Base-by-base conservation (phyloP, 768 basidiomycete species). In the Gloeopeniophorella convolvens region DNA sequence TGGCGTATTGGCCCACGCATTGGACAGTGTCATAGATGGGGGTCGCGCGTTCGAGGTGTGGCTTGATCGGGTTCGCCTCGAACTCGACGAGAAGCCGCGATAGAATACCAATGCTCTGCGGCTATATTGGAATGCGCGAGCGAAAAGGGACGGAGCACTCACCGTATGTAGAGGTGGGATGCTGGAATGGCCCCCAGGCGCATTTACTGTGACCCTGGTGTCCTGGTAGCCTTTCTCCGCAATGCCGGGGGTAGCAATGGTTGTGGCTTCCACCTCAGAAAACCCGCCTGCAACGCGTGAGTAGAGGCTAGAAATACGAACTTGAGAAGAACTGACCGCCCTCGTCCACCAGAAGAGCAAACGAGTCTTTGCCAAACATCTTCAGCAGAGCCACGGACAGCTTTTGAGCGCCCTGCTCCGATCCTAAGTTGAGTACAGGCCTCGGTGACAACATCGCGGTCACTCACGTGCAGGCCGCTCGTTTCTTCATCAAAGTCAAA, bases 331-430 rank as follows among this genome's bases (percentile, higher is more conserved):
- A 55, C 51, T 50, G 59, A 68, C 77, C 75, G 6, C 79, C 78
- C 66, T 83, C 82, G 50, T 83, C 82, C 10, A 82, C 69, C n/a
- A 81, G 60, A 59, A 82, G 65, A 1, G 76, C 65, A 43, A 82
- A 67, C 5, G 72, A 67, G 58, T 79, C 58, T n/a, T 63, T 48
- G n/a, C 79, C 80, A 56, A 75, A 78, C 0, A 63, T 66, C 9
- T 68, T 50, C 3, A 70, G 58, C n/a, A 82, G 64, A 34, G 68
- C 63, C 5, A 62, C 27, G 0, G 67, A 67, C n/a, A 82, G 67
- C 2, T 60, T 50, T 0, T 53, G 46, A 0, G 79, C 77, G 5
- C 77, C 76, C 71, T 77, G 48, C 4, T 28, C 9, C 11, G 9
- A 31, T 12, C 15, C 18, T 30, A 35, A 1, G 23, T 20, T 8